Percentiles rank a stretch among this genome's conserved stretches.
phyloP scores from a whole-genome alignment of 768 basidiomycete genomes.

The Cubamyces sp. region DNA sequence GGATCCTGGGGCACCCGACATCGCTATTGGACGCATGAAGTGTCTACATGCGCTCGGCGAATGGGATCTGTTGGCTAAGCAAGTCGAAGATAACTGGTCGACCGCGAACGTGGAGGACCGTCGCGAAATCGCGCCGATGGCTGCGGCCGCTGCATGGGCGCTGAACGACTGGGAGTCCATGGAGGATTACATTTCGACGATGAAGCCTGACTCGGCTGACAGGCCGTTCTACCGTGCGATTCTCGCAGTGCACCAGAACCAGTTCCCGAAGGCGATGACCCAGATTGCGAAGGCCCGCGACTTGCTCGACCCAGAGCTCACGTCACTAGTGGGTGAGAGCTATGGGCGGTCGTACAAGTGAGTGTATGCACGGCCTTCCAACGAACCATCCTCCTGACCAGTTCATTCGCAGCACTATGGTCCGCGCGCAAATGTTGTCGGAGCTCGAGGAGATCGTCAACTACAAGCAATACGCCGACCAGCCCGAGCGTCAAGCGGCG shows the following conservation, averaged over 20 bases:
- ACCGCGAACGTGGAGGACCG: slow-evolving; percentile 83
- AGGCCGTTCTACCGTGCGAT: slow-evolving; percentile 96
- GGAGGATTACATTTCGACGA: slow-evolving; percentile 94
- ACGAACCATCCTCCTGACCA: not conserved
- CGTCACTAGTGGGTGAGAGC: slow-evolving; percentile 90
- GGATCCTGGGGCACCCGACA: slow-evolving; percentile 77
- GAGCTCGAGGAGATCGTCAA: slow-evolving; percentile 97
- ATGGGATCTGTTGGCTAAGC: slow-evolving; percentile 88
- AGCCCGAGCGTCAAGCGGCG: slow-evolving; percentile 87
- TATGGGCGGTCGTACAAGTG: slow-evolving; percentile 98
- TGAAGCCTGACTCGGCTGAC: slow-evolving; percentile 93
- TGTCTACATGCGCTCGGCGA: slow-evolving; percentile 97
- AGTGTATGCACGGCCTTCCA: slow-evolving; percentile 32
- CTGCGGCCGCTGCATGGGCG: slow-evolving; percentile 97
- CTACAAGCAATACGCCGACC: slow-evolving; percentile 93
- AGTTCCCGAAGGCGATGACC: slow-evolving; percentile 86
- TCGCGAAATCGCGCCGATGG: slow-evolving; percentile 93
- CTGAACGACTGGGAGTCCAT: slow-evolving; percentile 97
- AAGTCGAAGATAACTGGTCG: slow-evolving; percentile 88
- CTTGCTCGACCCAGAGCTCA: slow-evolving; percentile 87
- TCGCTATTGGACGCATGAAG: slow-evolving; percentile 90
- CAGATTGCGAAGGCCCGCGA: slow-evolving; percentile 95
- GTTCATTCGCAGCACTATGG: slow-evolving; percentile 70
- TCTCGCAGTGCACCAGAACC: slow-evolving; percentile 93
- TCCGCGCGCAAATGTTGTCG: slow-evolving; percentile 97